Conservation (phyloP, 768 basidiomycete species). For the Mycena rosella region DNA sequence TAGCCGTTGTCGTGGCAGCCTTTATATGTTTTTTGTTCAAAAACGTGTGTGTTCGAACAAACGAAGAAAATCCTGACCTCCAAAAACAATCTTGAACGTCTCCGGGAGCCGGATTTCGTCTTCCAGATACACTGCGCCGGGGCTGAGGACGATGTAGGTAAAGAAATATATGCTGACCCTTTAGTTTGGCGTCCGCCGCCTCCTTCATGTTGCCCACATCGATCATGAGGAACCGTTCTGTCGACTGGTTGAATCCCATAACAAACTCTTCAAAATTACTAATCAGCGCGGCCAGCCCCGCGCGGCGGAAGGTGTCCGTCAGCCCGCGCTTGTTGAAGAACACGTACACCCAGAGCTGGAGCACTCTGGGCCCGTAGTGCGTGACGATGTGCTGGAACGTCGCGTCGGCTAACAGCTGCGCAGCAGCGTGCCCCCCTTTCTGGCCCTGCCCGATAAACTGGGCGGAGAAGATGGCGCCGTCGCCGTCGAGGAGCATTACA, state of each 20-base stretch:
- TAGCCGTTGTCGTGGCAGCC: conserved; percentile 85
- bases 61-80: no score
- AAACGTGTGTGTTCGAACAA: conserved; percentile 3
- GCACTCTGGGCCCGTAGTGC: conserved; percentile 52
- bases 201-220: conserved; percentile 82
- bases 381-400: conserved; percentile 52
- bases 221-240: conserved; percentile 75
- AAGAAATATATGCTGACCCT: conserved; percentile 59
- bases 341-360: conserved; percentile 74
- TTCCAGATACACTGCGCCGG: conserved; percentile 62
- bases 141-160: conserved; percentile 1
- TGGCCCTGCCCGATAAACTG: conserved; percentile 68
- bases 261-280: conserved; percentile 74
- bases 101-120: conserved; percentile 74
- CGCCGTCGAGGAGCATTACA: conserved; percentile 73
- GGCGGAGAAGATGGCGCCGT: conserved; percentile 69
- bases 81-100: conserved; percentile 75
- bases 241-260: conserved; percentile 78
- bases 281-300: conserved; percentile 51
- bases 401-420: conserved; percentile 59
- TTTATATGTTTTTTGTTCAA: no score
- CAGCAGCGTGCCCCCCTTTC: conserved; percentile 70
- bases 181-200: conserved; percentile 82
- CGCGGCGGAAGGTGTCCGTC: conserved; percentile 63
- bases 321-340: conserved; percentile 76